Percentiles rank a stretch among this genome's conserved stretches.
Conservation (phyloP, 2,329 filamentous ascomycete genomes). For the Claviceps pusilla region DNA sequence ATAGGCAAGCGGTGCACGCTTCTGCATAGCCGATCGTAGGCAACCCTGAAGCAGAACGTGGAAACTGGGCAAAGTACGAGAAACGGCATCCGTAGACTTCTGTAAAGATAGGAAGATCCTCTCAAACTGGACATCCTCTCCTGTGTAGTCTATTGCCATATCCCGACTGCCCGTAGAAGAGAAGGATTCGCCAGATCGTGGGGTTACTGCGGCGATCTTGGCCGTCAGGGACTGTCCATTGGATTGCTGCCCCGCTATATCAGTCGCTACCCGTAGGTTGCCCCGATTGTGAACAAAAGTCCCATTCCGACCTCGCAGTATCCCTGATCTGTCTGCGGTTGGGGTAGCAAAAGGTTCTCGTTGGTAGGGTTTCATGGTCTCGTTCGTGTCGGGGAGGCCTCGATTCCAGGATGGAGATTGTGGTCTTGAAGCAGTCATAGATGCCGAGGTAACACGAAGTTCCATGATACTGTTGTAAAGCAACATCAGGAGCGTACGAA, state of each 20-base stretch:
- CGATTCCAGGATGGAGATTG: conserved; percentile 8
- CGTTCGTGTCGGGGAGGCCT: conserved; percentile 17
- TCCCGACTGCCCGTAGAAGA: conserved; percentile 34
- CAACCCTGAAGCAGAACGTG: conserved; percentile 50
- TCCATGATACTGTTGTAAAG: conserved; percentile 56
- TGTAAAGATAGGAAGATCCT: conserved; percentile 65
- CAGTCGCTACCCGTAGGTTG: conserved; percentile 41
- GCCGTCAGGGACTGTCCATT: conserved; percentile 36
- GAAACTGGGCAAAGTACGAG: conserved; percentile 55
- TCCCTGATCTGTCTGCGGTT: conserved; percentile 31
- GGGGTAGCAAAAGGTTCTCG: conserved; percentile 40
- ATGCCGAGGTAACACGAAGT: conserved; percentile 39
- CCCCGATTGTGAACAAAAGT: conserved; percentile 32
- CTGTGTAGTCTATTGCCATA: conserved; percentile 46
- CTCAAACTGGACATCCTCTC: conserved; percentile 72
- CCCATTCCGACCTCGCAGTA: conserved; percentile 20
- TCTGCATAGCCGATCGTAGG: conserved; percentile 47
- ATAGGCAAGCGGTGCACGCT: conserved; percentile 42
- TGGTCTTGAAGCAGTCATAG: conserved; percentile 15
- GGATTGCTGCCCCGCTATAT: conserved; percentile 31
- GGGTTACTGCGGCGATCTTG: conserved; percentile 47
- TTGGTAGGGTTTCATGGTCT: conserved; percentile 35
- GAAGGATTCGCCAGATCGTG: conserved; percentile 72
- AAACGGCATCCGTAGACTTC: conserved; percentile 56
- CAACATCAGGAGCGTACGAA: conserved; percentile 47